Percentiles rank a stretch among this genome's conserved stretches.
phyloP scores from a whole-genome alignment of 140 eudicot genomes.

The Bidens hawaiensis region DNA sequence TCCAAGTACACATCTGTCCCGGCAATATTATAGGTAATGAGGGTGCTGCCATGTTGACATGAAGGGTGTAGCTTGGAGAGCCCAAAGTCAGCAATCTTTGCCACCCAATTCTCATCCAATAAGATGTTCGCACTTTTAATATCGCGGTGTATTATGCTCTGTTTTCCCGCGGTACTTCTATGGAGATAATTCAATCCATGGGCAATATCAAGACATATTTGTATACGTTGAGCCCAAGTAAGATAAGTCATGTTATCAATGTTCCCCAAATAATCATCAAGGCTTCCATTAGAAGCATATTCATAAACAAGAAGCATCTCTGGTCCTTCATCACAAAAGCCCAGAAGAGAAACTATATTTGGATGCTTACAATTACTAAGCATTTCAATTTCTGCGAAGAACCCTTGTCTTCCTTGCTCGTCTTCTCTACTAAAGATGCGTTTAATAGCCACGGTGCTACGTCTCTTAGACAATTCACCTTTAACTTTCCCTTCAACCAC shows the following conservation, averaged over 20 bases:
- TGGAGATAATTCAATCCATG: neutral
- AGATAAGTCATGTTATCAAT: neutral
- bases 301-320: neutral
- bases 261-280: neutral
- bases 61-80: neutral
- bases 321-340: neutral
- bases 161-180: neutral
- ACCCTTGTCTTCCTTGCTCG: neutral
- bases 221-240: neutral
- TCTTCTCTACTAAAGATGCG: neutral
- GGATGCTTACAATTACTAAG: neutral
- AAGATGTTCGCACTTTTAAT: neutral
- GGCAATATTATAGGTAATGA: neutral
- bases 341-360: neutral
- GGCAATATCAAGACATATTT: neutral
- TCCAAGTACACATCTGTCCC: neutral
- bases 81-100: neutral
- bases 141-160: neutral
- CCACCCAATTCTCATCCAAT: neutral
- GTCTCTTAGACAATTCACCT: neutral
- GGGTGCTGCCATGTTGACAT: neutral
- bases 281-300: neutral
- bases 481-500: neutral
- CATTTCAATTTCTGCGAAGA: neutral
- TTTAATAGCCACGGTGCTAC: neutral